phyloP scores from a whole-genome alignment of 495 filamentous ascomycete genomes.

The Trichoderma orchidacearum region DNA sequence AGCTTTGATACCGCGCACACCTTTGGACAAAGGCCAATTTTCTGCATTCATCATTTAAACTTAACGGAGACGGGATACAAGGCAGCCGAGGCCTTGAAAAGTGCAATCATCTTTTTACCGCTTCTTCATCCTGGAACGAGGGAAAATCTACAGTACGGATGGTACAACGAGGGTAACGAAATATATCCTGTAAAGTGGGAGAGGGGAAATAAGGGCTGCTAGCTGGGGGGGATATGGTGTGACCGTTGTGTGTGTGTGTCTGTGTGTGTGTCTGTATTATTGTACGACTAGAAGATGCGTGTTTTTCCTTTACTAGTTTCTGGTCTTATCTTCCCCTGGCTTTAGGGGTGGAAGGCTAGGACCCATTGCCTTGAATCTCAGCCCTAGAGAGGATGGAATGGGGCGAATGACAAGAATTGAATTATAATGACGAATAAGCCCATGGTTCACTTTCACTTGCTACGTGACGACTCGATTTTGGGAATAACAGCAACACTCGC shows the following conservation, averaged over 20 bases:
- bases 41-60: neutral
- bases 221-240: neutral
- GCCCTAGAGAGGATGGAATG: neutral
- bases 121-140: neutral
- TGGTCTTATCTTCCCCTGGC: neutral
- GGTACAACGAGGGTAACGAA: neutral
- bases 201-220: neutral
- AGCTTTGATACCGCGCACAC: neutral
- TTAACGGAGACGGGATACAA: neutral
- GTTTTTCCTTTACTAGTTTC: too few relatives aligned
- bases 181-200: neutral
- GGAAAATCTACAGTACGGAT: neutral
- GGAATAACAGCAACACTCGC: too few relatives aligned
- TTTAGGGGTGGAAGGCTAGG: neutral
- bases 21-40: neutral
- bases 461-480: neutral
- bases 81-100: neutral
- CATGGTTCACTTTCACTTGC: neutral
- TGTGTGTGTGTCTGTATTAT: neutral
- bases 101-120: neutral
- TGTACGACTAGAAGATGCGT: neutral
- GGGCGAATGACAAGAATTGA: neutral
- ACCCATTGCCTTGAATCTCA: neutral
- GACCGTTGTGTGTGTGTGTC: neutral
- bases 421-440: neutral